Percentiles rank a stretch among this genome's conserved stretches.
phyloP scores from a whole-genome alignment of 1,284 basidiomycete species.

The Trametes versicolor region DNA sequence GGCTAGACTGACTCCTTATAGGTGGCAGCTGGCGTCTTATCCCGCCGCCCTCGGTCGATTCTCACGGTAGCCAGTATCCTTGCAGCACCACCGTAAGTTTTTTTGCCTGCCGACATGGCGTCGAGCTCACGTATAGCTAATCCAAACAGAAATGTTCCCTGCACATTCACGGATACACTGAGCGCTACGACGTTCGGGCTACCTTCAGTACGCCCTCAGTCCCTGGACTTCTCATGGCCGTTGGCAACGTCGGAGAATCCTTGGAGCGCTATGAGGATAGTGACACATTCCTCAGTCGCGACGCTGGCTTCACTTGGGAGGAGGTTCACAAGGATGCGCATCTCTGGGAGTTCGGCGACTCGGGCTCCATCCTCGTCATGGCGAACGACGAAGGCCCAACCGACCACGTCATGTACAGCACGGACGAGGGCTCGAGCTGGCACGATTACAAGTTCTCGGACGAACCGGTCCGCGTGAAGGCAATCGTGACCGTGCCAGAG shows the following conservation, averaged over 20 bases:
- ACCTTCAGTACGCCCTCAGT: constrained; percentile 94
- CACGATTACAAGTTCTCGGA: constrained; percentile 85
- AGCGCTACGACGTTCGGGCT: constrained; percentile 88
- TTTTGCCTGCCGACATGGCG: constrained; percentile 19
- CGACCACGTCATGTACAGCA: constrained; percentile 89
- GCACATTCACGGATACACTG: constrained; percentile 96
- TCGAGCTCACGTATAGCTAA: not conserved
- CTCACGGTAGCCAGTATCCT: constrained; percentile 77
- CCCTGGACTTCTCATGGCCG: constrained; percentile 93
- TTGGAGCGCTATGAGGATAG: constrained; percentile 87
- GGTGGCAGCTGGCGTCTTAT: constrained; percentile 91
- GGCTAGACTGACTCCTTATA: constrained; percentile 37
- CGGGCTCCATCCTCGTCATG: constrained; percentile 92
- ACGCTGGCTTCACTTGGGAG: constrained; percentile 98
- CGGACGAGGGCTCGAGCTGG: constrained; percentile 91
- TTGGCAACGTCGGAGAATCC: constrained; percentile 94
- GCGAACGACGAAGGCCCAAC: constrained; percentile 96
- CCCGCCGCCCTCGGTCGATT: constrained; percentile 80
- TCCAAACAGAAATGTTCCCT: constrained; percentile 77
- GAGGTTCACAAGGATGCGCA: constrained; percentile 99
- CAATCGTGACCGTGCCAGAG: constrained; percentile 89
- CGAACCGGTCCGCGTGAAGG: constrained; percentile 78
- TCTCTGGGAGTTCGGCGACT: constrained; percentile 98
- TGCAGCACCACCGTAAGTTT: constrained; percentile 76
- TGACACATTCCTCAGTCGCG: constrained; percentile 96